Base-by-base conservation (phyloP, 2,329 filamentous ascomycete species). In the Hypoxylon sp. region DNA sequence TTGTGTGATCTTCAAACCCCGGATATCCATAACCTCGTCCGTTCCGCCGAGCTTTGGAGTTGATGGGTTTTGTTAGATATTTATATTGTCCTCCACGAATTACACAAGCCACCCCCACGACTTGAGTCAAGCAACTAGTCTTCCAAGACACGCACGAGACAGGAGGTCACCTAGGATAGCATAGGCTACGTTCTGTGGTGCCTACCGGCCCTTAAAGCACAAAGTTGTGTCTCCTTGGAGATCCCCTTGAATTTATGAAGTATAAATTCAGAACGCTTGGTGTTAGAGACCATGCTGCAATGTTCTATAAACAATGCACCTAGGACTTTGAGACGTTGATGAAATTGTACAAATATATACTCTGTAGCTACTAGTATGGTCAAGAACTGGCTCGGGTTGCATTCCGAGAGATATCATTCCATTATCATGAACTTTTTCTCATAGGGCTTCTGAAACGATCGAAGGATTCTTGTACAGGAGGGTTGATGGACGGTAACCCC, bases 401-500 rank as follows among this genome's bases (percentile, higher is more conserved):
- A 50, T 53, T 38, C 34, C 25, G 25, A 34, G 52, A 30, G 30
- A n/a, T 30, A 2, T 32, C 28, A 13, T 45, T 57, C 25, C 43
- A 59, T 14, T 41, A 38, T 52, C 56, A 62, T 55, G 61, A 46
- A 55, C 28, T 45, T 57, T 34, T 45, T 57, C 17, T 58, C 25
- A 17, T 48, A 45, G 32, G 21, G 25, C 13, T 30, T 38, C 45
- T 67, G 63, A 63, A 69, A 67, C 63, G 23, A 28, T 14, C 10
- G 58, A 67, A 59, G 63, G 67, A 65, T 65, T 55, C 7, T 34
- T 65, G 17, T 17, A 17, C 28, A 23, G 32, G 48, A 68, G 43
- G 48, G 41, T 28, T 32, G 32, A 59, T 46, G 64, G 30, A 55
- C 25, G 38, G 23, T n/a, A 14, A 14, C 23, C 41, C 41, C 19